Evolutionary conservation across 805 yeast genomes (phyloP).

Genomic region (Blastobotrys robertii): DNA sequence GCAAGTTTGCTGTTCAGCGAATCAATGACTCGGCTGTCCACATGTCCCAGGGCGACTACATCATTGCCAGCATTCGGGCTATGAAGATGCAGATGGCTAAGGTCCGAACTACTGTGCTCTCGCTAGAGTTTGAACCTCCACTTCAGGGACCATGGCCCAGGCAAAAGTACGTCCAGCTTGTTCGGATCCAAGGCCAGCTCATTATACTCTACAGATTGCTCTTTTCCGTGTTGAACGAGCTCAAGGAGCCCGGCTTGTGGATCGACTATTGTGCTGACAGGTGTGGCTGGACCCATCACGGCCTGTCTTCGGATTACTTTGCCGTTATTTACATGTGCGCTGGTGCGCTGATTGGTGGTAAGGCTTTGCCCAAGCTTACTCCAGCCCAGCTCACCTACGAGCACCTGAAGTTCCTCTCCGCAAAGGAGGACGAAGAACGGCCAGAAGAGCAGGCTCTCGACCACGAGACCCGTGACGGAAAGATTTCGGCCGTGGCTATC

Average conservation of each 20-base stretch:
- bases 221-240: slow-evolving; percentile 21
- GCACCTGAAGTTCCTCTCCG: slow-evolving; percentile 8
- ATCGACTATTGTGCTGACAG: slow-evolving; percentile 15
- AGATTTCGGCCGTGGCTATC: background rate
- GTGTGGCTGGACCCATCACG: slow-evolving; percentile 25
- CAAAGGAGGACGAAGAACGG: background rate
- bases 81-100: background rate
- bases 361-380: slow-evolving; percentile 26
- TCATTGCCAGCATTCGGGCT: slow-evolving; percentile 8
- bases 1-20: slow-evolving; percentile 24
- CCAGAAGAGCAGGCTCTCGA: background rate
- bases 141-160: slow-evolving; percentile 27
- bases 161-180: slow-evolving; percentile 22
- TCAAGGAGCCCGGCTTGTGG: slow-evolving; percentile 16
- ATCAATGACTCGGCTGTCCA: slow-evolving; percentile 14
- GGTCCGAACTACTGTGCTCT: slow-evolving; percentile 8
- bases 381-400: slow-evolving; percentile 20
- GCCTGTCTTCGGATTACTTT: slow-evolving; percentile 21
- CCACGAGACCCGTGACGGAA: background rate
- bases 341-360: slow-evolving; percentile 20
- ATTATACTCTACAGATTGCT: slow-evolving; percentile 19
- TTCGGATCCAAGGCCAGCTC: slow-evolving; percentile 19
- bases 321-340: slow-evolving; percentile 26
- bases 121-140: slow-evolving; percentile 25
- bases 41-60: slow-evolving; percentile 6